Evolutionary conservation across 2,329 filamentous ascomycete species (phyloP).

Genomic region (Ascochyta lentis): DNA sequence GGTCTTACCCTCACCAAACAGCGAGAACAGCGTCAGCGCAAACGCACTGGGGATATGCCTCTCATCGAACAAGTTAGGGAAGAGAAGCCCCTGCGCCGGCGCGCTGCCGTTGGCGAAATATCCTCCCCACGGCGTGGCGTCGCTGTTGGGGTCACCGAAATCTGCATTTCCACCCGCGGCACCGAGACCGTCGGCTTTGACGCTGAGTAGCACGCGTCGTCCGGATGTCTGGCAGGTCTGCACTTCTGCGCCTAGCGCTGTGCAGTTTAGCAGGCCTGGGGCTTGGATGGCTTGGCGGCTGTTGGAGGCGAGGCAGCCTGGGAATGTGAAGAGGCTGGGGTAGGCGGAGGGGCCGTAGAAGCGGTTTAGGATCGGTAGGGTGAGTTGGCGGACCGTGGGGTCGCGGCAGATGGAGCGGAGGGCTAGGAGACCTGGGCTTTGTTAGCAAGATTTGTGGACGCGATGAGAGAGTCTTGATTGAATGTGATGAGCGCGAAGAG

Average conservation of each 20-base stretch:
- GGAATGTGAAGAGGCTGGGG: conserved; percentile 44
- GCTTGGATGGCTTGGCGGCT: conserved; percentile 41
- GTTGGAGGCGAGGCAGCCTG: conserved; percentile 43
- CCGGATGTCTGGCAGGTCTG: conserved; percentile 48
- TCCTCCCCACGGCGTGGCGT: conserved; percentile 15
- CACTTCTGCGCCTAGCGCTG: conserved; percentile 44
- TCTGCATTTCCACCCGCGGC: conserved; percentile 25
- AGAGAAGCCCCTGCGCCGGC: background rate
- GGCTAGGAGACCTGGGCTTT: conserved; percentile 26
- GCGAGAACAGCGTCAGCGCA: conserved; percentile 33
- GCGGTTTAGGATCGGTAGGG: conserved; percentile 42
- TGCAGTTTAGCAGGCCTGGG: conserved; percentile 49
- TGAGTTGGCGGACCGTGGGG: conserved; percentile 47
- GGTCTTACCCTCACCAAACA: conserved; percentile 34
- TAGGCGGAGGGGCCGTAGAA: conserved; percentile 44
- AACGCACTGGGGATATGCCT: conserved; percentile 25
- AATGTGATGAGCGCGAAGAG: background rate
- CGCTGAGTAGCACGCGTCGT: conserved; percentile 51
- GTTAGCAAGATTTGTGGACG: background rate
- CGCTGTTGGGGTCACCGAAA: conserved; percentile 22
- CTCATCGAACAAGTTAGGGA: conserved; percentile 34
- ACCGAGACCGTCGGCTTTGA: conserved; percentile 43
- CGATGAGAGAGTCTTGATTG: background rate
- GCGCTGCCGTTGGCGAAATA: conserved; percentile 9
- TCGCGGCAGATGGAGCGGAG: conserved; percentile 43